Evolutionary conservation across 2,329 filamentous ascomycete genomes (phyloP), one percentile per base, ranked within the genome.

Genomic region (Meredithiella fracta): DNA sequence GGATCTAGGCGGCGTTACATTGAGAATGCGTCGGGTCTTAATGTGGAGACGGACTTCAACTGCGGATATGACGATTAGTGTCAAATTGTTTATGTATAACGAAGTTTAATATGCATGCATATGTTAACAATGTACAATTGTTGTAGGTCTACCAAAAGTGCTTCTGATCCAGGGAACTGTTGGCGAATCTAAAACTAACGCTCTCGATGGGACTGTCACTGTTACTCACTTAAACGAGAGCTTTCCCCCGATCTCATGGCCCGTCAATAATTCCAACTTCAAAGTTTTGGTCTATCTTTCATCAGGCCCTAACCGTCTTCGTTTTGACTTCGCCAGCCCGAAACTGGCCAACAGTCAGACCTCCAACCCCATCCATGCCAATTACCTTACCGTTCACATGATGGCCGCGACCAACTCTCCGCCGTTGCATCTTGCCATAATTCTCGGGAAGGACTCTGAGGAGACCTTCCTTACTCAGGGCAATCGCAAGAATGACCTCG

Each of bases 251-350:
- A 85, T 82, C 11, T 77, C 75, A 62, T 97, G 91, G 90, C 91
- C 90, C 1, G 91, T 96, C 9, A 83, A 76, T 65, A 83, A 88
- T 60, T 94, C 86, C 2, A 82, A 90, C 67, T 97, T 96, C 75
- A 97, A 97, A 70, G 85, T 85, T 3, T 73, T 97, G 29, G 77
- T 96, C 8, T 88, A 95, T 67, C 78, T 98, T n/a, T 80, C 85
- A 60, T 90, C 92, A 3, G 92, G 92, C 0, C 86, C 87, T 55
- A 98, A 98, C 68, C 82, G 80, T 62, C 70, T 97, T 29, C 84
- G 87, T 23, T 83, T 97, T 62, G 91, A 96, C 65, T 97, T 95
- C 65, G 77, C 77, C 50, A 92, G 85, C 31, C 85, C 86, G 3
- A 94, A 92, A 67, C 73, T 92, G 29, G 80, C 83, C 20, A 80